Base-by-base conservation (phyloP, 2,329 filamentous ascomycete species). In the Fonsecaea pedrosoi region DNA sequence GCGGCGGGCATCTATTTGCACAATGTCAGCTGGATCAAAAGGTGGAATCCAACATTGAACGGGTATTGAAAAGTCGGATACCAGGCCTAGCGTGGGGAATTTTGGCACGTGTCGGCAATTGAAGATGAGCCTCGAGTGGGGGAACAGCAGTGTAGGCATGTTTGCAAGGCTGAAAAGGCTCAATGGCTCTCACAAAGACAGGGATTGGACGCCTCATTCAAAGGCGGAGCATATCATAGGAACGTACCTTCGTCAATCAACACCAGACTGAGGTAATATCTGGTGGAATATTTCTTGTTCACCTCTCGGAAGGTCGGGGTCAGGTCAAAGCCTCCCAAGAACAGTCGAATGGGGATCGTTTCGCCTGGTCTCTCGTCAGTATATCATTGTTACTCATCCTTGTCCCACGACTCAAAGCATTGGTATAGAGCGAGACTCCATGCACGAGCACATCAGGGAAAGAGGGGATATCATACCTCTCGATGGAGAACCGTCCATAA, bases 401-500 rank as follows among this genome's bases (percentile, higher is more conserved):
- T 54, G 38, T 25, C 10, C 7, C 8, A 25, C 3, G 21, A 30
- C 6, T 13, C 8, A 30, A 10, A 21, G 8, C n/a, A 9, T 7
- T 21, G 21, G 21, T 9, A 13, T 7, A 12, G 4, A 25, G 25
- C 18, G 21, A 30, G 2, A 50, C 21, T 10, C 21, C 45, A 13
- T 30, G 3, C 18, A 10, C 5, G 12, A 53, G 12, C 21, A 32
- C 34, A 30, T 12, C 42, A n/a, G 54, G 73, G 45, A 18, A 25
- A 1, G 3, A 4, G 1, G 21, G 18, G 45, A 13, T 5, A 30
- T 50, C 83, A 86, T 89, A 86, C 92, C 93, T 83, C 95, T 87
- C 61, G 94, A 97, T 38, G 95, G 95, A n/a, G 94, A 98, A 67
- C 95, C 95, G 78, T 99, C 95, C 95, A 99, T 99, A 77, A 99